phyloP scores from a whole-genome alignment of 2,329 filamentous ascomycete genomes.

The Chrysoporthe austroafricana region DNA sequence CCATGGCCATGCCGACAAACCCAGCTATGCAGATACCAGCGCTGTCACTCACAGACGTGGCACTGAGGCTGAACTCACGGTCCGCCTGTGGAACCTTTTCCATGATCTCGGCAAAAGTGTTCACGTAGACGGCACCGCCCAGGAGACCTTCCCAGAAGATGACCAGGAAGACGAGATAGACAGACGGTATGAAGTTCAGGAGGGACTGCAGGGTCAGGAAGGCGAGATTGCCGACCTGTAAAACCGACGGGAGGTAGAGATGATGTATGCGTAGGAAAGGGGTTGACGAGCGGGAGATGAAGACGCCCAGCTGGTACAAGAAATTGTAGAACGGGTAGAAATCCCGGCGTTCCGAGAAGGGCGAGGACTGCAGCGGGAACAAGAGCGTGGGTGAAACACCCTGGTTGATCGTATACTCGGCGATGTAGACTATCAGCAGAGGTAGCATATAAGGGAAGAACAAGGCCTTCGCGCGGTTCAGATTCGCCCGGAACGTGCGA shows the following conservation, averaged over 20 bases:
- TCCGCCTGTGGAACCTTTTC: conserved; percentile 78
- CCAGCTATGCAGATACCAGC: conserved; percentile 88
- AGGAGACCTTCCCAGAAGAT: conserved; percentile 95
- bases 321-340: conserved; percentile 97
- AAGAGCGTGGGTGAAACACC: conserved; percentile 88
- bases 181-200: conserved; percentile 78
- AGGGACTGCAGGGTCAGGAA: conserved; percentile 77
- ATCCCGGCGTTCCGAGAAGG: conserved; percentile 78
- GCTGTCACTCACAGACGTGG: conserved; percentile 90
- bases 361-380: conserved; percentile 76
- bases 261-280: conserved; percentile 82
- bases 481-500: conserved; percentile 49
- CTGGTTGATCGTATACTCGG: conserved; percentile 98
- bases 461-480: conserved; percentile 70
- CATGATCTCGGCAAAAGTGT: conserved; percentile 92
- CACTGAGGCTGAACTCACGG: conserved; percentile 87
- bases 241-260: conserved; percentile 79
- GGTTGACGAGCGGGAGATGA: conserved; percentile 88
- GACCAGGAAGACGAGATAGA: conserved; percentile 83
- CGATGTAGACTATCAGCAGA: conserved; percentile 87
- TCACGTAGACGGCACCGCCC: conserved; percentile 91
- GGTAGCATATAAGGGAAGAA: conserved; percentile 88
- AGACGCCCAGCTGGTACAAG: conserved; percentile 93
- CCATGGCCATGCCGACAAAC: conserved; percentile 80
- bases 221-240: conserved; percentile 79